Evolutionary conservation across 2,329 filamentous ascomycete species (phyloP), one percentile per base, ranked within the genome.

Genomic region (Monilinia fructigena): DNA sequence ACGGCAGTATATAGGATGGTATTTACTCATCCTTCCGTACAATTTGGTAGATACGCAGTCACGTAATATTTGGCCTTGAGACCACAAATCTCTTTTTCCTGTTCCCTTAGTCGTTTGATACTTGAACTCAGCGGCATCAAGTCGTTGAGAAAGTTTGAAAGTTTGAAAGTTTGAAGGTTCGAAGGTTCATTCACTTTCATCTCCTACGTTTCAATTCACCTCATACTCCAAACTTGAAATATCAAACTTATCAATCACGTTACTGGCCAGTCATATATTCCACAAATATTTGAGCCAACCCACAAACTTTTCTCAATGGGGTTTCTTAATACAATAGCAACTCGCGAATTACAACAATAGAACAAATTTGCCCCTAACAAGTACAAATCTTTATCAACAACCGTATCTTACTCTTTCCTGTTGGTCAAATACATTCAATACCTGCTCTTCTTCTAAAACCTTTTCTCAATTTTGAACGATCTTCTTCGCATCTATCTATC

Each of bases 111-210:
- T 40, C n/a, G 26, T 50, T 26, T 50, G 58, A 20, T 38, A 2
- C 4, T 50, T 10, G 5, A 26, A 6, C 18, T 26, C 16, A 18
- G 4, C 16, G n/a, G 8, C 31, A 50, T 18, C 35, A 16, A 23
- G 14, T 8, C 14, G n/a, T 38, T 50, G 45, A 60, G 45, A 8
- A 35, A 35, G 31, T 35, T 35, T 7, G 31, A 35, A 35, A 1
- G 31, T 35, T 8, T 3, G 4, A 35, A 35, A 5, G n/a, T 31
- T 31, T 6, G 31, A 31, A 31, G 31, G 31, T 8, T 35, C 31
- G 31, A 16, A 40, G n/a, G 23, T 50, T 38, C 45, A 61, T 50
- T 61, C 58, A 61, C 58, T 40, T 61, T 61, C 58, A 40, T 61
- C 45, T 50, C 45, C 11, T 40, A 20, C 45, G 38, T 50, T 38